Percentiles rank a stretch among this genome's conserved stretches.
Evolutionary conservation across 2,329 filamentous ascomycete genomes (phyloP).

Genomic region (Aspergillus sp.): DNA sequence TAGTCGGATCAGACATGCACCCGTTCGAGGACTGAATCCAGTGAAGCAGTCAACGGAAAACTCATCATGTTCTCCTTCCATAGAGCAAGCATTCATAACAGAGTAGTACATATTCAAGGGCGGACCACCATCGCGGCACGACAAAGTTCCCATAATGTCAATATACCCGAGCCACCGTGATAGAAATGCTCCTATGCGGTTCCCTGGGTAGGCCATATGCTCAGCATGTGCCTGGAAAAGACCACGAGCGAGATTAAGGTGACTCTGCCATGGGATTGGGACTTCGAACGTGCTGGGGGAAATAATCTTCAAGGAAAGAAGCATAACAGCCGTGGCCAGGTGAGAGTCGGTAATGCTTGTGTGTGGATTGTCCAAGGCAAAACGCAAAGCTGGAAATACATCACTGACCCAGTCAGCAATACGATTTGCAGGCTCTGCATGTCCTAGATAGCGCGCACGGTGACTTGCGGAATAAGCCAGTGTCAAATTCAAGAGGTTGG

Average conservation of each 20-base stretch:
- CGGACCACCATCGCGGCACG: constrained; percentile 50
- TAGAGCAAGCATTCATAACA: constrained; percentile 40
- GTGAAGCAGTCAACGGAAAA: constrained; percentile 73
- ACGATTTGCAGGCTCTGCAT: constrained; percentile 66
- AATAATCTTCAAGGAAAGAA: constrained; percentile 75
- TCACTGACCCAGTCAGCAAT: constrained; percentile 76
- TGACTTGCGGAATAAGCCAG: constrained; percentile 81
- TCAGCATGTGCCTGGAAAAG: constrained; percentile 64
- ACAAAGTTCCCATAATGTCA: constrained; percentile 68
- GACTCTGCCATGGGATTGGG: constrained; percentile 72
- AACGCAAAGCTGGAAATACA: constrained; percentile 59
- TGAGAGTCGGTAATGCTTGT: constrained; percentile 64
- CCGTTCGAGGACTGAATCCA: constrained; percentile 67
- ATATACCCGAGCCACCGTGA: constrained; percentile 79
- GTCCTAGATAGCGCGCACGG: constrained; percentile 64
- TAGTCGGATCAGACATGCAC: constrained; percentile 64
- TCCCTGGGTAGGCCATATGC: constrained; percentile 46
- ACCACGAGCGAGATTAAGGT: constrained; percentile 67
- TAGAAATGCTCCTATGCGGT: constrained; percentile 63
- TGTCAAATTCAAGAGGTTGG: constrained; percentile 66
- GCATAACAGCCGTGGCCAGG: constrained; percentile 76
- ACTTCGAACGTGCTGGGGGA: constrained; percentile 75
- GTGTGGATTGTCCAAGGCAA: constrained; percentile 56
- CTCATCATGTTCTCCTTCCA: constrained; percentile 52
- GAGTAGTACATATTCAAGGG: constrained; percentile 48